phyloP scores from a whole-genome alignment of 352 stramenopile species.

The Phytopythium sindhum region DNA sequence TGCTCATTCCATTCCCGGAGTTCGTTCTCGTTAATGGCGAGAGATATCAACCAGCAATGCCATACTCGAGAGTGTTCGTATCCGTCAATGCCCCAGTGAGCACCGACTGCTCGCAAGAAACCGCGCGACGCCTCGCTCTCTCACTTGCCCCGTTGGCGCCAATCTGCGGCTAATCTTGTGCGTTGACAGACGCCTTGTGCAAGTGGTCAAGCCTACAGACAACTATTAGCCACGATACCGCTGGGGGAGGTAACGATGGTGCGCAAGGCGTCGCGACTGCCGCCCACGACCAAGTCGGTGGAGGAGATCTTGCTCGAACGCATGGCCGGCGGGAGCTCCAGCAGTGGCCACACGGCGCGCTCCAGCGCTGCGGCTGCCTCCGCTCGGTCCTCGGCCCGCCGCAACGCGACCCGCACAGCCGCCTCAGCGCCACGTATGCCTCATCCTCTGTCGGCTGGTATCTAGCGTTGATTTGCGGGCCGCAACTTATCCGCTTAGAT shows the following conservation, averaged over 20 bases:
- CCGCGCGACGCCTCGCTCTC: not conserved
- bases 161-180: not conserved
- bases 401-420: not conserved
- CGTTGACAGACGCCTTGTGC: not conserved
- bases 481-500: no score
- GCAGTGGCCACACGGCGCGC: not conserved
- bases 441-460: no score
- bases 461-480: no score
- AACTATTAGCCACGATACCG: no score
- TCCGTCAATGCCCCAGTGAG: no score
- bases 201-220: not conserved
- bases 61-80: no score
- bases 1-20: no score
- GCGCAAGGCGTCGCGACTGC: constrained; percentile 48
- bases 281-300: constrained; percentile 52
- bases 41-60: not conserved
- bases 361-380: not conserved
- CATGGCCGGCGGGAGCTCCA: constrained; percentile 18
- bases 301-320: constrained; percentile 68
- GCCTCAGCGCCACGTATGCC: not conserved
- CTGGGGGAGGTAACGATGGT: constrained; percentile 33
- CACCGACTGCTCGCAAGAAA: not conserved
- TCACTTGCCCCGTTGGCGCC: not conserved
- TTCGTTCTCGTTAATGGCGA: no score
- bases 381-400: not conserved